These are phyloP conservation scores for Coniochaeta hoffmannii DNA, from an alignment of 2,329 filamentous ascomycete genomes.

Conservation along the genomic window DNA sequence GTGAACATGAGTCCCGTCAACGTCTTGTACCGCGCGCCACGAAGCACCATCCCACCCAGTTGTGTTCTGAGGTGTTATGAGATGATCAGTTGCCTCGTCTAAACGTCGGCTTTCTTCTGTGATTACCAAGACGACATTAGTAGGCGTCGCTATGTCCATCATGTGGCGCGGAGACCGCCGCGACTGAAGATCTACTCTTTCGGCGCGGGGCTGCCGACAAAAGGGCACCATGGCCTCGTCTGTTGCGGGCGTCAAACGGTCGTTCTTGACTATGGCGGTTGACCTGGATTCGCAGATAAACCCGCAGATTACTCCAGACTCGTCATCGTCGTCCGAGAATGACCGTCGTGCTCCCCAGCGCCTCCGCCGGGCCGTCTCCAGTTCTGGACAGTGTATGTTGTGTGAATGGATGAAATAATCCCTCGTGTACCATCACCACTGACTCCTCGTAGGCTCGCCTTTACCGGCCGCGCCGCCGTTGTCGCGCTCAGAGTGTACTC, in stretches of 20 bases:
- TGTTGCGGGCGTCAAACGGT: constrained; percentile 33
- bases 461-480: neutral
- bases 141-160: neutral
- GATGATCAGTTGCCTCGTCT: too few relatives aligned
- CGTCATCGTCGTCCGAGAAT: neutral
- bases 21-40: too few relatives aligned
- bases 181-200: neutral
- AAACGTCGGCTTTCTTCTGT: too few relatives aligned
- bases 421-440: neutral
- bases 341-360: neutral
- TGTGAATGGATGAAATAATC: neutral
- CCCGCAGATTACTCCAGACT: neutral
- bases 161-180: neutral
- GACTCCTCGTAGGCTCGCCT: neutral
- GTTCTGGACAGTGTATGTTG: neutral
- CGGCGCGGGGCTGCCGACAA: neutral
- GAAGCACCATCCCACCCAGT: too few relatives aligned
- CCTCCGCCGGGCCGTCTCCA: neutral
- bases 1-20: too few relatives aligned
- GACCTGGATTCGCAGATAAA: neutral
- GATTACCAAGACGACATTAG: too few relatives aligned
- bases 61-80: too few relatives aligned
- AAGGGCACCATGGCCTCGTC: constrained; percentile 11
- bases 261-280: constrained; percentile 22
- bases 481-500: constrained; percentile 13